Base-by-base conservation (phyloP, 768 basidiomycete species). In the Termitomyces sp. region DNA sequence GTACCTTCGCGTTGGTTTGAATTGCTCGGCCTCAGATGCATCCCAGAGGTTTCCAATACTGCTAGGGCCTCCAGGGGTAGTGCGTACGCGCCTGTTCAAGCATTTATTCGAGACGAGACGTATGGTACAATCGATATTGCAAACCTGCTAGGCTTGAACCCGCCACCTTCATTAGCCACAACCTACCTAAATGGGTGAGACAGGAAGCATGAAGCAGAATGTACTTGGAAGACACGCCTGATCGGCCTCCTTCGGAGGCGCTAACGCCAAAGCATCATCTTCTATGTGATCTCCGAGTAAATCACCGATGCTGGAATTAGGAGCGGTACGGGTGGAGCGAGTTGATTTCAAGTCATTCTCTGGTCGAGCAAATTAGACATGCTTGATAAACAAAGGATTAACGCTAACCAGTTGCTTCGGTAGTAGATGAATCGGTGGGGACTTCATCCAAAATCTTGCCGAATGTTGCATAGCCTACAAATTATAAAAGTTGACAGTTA, bases 1-100 rank as follows among this genome's bases (percentile, higher is more conserved):
- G 22, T 68, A 84, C 87, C 82, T 78, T 62, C 88, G 83, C 17
- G 87, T 86, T 5, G 88, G 88, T 61, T 83, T 81, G 66, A 87
- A 89, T 54, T 76, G 73, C 24, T 77, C 72, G 1, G 68, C 61
- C 30, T 73, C 68, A 8, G 76, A 76, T 0, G 69, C 53, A 34
- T 73, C 76, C 75, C 82, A 87, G 41, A 87, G 70, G 62, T 66
- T 76, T 32, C 66, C 59, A 47, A 78, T 66, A 48, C 66, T 74
- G 61, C 71, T 76, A 26, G 64, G 74, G 46, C 77, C 80, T 30
- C 77, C 76, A 41, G 78, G 77, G 35, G 61, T 69, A 50, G 74
- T 72, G 53, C 78, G 75, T 22, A 77, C 75, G 35, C 74, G 74
- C 58, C 77, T 79, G 38, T 21, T 21, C 22, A n/a, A 24, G 12